Evolutionary conservation across 1,139 yeast species (phyloP).

Genomic region (Debaryomyces robertsiae): DNA sequence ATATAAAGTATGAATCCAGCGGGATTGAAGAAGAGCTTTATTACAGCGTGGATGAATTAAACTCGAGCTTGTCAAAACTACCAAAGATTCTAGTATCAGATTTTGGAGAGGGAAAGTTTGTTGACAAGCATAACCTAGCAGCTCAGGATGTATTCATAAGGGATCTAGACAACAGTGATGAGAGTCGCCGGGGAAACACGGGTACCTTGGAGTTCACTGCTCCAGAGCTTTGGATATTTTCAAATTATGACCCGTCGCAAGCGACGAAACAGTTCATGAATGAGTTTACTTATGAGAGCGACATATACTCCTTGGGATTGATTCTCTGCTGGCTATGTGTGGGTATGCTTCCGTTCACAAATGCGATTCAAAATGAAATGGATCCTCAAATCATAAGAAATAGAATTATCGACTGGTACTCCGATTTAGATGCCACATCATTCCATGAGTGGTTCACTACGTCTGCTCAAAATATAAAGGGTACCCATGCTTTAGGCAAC

Average conservation of each 20-base stretch:
- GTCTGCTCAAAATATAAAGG: constrained; percentile 12
- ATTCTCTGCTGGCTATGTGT: constrained; percentile 73
- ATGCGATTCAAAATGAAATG: constrained; percentile 29
- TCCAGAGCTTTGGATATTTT: constrained; percentile 64
- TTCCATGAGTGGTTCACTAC: constrained; percentile 33
- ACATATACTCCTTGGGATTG: constrained; percentile 81
- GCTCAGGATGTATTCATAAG: constrained; percentile 13
- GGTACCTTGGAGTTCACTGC: constrained; percentile 89
- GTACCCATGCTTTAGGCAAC: constrained; percentile 7
- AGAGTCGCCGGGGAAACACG: constrained; percentile 61
- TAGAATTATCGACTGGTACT: constrained; percentile 36
- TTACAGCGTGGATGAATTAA: constrained; percentile 20
- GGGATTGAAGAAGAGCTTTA: constrained; percentile 12
- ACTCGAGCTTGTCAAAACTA: constrained; percentile 31
- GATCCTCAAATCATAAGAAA: constrained; percentile 35
- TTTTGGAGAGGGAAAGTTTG: constrained; percentile 85
- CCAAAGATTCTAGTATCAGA: constrained; percentile 82
- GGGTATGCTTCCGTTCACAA: constrained; percentile 63
- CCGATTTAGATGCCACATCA: constrained; percentile 18
- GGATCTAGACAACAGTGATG: constrained; percentile 8
- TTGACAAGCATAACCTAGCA: constrained; percentile 39
- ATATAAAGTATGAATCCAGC: constrained; percentile 31
- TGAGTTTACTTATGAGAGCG: constrained; percentile 70
- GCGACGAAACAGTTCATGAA: constrained; percentile 29
- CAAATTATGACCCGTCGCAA: constrained; percentile 25